These are phyloP conservation scores for Trichophyton verrucosum DNA, from an alignment of 2,329 filamentous ascomycete species.

Conservation along the genomic window DNA sequence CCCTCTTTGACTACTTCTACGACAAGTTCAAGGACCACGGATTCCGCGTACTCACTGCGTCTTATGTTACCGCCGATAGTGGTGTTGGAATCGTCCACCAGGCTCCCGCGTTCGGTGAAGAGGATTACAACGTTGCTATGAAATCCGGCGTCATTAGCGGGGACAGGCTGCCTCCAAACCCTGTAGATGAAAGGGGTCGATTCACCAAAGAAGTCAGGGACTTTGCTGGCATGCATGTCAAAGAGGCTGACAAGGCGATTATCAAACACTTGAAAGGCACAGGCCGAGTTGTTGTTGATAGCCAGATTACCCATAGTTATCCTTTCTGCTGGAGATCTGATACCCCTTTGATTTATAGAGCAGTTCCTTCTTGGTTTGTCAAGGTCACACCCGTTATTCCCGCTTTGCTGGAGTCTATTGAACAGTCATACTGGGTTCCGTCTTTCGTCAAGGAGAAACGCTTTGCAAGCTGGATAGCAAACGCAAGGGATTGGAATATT, in stretches of 20 bases:
- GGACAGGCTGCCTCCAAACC: constrained; percentile 69
- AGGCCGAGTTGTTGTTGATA: constrained; percentile 69
- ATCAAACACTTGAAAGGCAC: constrained; percentile 73
- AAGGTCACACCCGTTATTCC: constrained; percentile 73
- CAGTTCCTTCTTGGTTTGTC: constrained; percentile 91
- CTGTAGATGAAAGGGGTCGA: constrained; percentile 70
- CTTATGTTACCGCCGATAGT: constrained; percentile 77
- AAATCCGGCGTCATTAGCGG: constrained; percentile 66
- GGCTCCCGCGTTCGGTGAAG: constrained; percentile 84
- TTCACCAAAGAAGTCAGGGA: constrained; percentile 68
- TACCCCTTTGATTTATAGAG: constrained; percentile 82
- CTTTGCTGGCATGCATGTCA: constrained; percentile 79
- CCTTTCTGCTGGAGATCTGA: constrained; percentile 93
- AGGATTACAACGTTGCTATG: constrained; percentile 79
- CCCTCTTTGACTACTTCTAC: constrained; percentile 80
- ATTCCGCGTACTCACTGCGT: constrained; percentile 70
- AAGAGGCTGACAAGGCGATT: constrained; percentile 83
- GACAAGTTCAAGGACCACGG: constrained; percentile 75
- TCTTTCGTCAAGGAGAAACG: constrained; percentile 80
- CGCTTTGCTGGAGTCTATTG: constrained; percentile 80
- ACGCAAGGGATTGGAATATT: constrained; percentile 90
- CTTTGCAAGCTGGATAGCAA: constrained; percentile 82
- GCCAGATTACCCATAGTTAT: constrained; percentile 81
- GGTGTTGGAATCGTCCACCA: constrained; percentile 94
- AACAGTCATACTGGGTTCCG: constrained; percentile 84